These are phyloP conservation scores for Capillidium rhysosporum DNA, from an alignment of 371 early-diverging fungal genomes.

Conservation along the genomic window DNA sequence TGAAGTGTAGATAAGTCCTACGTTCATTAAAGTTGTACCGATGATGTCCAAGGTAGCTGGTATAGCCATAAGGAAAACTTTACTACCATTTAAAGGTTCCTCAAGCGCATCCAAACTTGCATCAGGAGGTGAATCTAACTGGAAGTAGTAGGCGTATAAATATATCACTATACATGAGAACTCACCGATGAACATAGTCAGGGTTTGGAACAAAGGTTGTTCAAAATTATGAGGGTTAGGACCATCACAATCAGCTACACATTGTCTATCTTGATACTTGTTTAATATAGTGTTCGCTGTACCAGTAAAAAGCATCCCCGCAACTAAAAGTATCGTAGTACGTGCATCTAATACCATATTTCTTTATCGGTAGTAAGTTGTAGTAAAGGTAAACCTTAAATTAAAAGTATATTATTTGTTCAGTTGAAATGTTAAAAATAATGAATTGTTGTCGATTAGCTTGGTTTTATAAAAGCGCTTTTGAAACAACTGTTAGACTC, in stretches of 20 bases:
- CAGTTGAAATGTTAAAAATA: too few relatives aligned
- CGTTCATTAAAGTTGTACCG: conserved; percentile 90
- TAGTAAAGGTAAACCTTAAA: too few relatives aligned
- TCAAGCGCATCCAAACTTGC: background rate
- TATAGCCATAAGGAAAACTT: conserved; percentile 48
- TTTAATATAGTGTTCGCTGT: conserved; percentile 66
- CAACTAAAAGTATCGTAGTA: conserved; percentile 25
- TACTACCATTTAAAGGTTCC: conserved; percentile 2
- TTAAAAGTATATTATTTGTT: too few relatives aligned
- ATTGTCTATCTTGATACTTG: conserved; percentile 72
- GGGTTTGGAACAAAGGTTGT: conserved; percentile 93
- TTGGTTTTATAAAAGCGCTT: too few relatives aligned
- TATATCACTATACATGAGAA: conserved; percentile 40
- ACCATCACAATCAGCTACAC: conserved; percentile 69
- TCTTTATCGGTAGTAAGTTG: too few relatives aligned
- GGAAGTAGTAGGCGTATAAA: background rate
- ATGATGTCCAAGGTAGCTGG: conserved; percentile 83
- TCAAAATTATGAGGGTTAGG: conserved; percentile 69
- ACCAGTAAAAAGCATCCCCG: conserved; percentile 65
- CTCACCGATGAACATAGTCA: conserved; percentile 93
- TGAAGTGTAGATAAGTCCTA: conserved; percentile 74
- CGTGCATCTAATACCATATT: too few relatives aligned
- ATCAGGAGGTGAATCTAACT: background rate
- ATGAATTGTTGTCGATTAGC: too few relatives aligned
- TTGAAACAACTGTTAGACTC: too few relatives aligned